A percentile compares a stretch with the other conserved stretches of the same genome.
These are phyloP conservation scores for Eucalyptus erythrocorys DNA, from an alignment of 345 rosid species.

Conservation along the genomic window DNA sequence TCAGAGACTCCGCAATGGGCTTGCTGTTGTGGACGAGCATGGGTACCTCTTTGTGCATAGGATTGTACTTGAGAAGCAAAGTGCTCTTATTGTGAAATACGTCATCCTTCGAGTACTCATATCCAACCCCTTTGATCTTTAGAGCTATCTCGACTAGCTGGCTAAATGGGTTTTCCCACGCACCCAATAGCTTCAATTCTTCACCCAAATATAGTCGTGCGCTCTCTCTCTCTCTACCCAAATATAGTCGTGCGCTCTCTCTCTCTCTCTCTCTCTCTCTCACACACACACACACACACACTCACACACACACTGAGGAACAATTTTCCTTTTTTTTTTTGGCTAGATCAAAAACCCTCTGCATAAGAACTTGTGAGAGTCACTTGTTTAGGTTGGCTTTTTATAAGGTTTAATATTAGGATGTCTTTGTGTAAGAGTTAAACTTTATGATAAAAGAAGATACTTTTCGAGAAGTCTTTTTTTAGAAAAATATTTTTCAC, in stretches of 20 bases:
- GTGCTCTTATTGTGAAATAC: conserved; percentile 14
- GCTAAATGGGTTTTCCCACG: conserved; percentile 31
- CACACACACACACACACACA: no score
- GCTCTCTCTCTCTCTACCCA: no score
- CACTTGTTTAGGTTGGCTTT: neutral
- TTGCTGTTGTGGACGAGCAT: conserved; percentile 31
- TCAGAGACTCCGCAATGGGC: conserved; percentile 26
- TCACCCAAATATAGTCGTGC: neutral
- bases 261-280: no score
- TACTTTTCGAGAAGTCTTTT: no score
- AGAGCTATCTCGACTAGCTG: conserved; percentile 26
- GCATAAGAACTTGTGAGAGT: neutral
- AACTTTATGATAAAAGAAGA: no score
- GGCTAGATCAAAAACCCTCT: neutral
- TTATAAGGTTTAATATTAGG: neutral
- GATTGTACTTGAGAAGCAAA: conserved; percentile 24
- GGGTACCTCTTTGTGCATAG: conserved; percentile 34
- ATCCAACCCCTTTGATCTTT: conserved; percentile 30
- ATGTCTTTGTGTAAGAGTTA: no score
- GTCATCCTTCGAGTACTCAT: conserved; percentile 39
- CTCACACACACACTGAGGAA: neutral
- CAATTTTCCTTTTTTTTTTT: no score
- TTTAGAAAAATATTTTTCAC: no score
- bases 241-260: neutral
- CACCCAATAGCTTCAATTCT: conserved; percentile 20